Conservation (phyloP, 345 rosid genomes). For the Brassica nigra region DNA sequence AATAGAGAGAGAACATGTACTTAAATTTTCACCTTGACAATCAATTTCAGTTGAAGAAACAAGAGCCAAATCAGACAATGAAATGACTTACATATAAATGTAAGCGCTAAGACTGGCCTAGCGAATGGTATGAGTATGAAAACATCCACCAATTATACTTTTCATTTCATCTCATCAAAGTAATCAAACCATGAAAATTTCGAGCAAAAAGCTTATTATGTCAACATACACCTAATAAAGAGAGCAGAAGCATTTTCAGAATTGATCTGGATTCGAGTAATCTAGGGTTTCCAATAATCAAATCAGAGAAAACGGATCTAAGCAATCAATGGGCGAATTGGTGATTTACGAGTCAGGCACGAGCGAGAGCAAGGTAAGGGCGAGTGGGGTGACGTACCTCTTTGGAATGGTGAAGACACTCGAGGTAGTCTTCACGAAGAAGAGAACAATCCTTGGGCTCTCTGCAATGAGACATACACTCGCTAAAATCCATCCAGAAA, state of each 20-base stretch:
- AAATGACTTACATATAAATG: not conserved
- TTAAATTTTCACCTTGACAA: not conserved
- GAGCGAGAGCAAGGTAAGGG: not conserved
- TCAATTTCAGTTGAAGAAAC: not conserved
- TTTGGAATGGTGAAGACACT: conserved; percentile 99
- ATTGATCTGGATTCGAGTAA: conserved; percentile 2
- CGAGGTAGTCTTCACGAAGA: conserved; percentile 94
- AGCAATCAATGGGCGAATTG: not conserved
- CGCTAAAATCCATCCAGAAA: conserved; percentile 75
- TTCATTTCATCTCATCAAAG: not conserved
- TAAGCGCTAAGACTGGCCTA: not conserved
- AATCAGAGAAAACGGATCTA: not conserved
- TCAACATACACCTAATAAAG: not conserved
- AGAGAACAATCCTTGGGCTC: conserved; percentile 92
- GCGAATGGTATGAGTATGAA: not conserved
- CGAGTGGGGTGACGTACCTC: conserved; percentile 51
- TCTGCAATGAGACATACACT: conserved; percentile 90
- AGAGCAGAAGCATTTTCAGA: not conserved
- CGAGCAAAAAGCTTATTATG: not conserved
- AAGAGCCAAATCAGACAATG: not conserved
- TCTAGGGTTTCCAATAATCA: conserved; percentile 17
- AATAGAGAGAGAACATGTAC: not conserved
- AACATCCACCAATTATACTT: not conserved
- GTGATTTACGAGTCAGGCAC: not conserved
- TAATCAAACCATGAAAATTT: not conserved